Conservation (phyloP, 805 yeast genomes). For the Ogataea chonburiensis region DNA sequence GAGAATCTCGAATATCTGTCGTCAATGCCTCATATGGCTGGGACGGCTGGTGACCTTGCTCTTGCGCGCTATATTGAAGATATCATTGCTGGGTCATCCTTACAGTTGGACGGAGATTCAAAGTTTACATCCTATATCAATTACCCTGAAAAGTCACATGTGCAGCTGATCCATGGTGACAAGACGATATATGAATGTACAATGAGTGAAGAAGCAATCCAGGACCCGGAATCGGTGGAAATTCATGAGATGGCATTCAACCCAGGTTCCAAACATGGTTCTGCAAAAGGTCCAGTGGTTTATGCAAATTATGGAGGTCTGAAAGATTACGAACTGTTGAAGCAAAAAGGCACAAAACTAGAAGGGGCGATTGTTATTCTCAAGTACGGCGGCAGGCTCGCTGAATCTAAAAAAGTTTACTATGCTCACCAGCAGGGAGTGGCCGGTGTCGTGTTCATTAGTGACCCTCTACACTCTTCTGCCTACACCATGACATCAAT, state of each 20-base stretch:
- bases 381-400: conserved; percentile 53
- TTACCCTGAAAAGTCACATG: conserved; percentile 51
- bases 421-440: conserved; percentile 59
- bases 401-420: conserved; percentile 50
- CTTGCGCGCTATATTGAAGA: conserved; percentile 64
- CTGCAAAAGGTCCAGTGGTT: conserved; percentile 49
- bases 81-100: conserved; percentile 56
- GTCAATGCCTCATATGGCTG: conserved; percentile 83
- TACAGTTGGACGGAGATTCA: conserved; percentile 49
- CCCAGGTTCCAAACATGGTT: conserved; percentile 65
- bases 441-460: conserved; percentile 66
- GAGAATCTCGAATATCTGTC: conserved; percentile 70
- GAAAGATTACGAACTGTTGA: conserved; percentile 49
- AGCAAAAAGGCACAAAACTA: conserved; percentile 37
- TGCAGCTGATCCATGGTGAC: conserved; percentile 23
- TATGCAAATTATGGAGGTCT: conserved; percentile 68
- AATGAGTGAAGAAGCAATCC: conserved; percentile 21
- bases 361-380: conserved; percentile 57
- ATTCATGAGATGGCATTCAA: conserved; percentile 55
- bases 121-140: conserved; percentile 58
- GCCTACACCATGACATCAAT: conserved; percentile 44
- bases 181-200: conserved; percentile 21
- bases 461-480: conserved; percentile 35
- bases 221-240: conserved; percentile 14
- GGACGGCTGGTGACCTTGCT: conserved; percentile 81